Base-by-base conservation (phyloP, 106 monocot species). In the Platanthera zijinensis region DNA sequence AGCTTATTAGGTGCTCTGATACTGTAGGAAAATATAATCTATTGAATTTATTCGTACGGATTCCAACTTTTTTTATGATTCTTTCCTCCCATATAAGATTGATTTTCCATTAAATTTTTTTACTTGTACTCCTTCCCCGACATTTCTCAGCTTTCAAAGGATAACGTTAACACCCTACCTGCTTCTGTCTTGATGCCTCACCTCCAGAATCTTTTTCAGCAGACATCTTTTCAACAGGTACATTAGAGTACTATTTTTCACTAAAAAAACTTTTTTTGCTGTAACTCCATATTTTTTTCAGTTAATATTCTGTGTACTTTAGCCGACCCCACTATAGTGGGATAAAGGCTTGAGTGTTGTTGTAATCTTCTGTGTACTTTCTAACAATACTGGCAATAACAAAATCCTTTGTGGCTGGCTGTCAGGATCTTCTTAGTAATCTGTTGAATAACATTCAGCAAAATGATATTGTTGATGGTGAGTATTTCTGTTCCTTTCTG, bases 151-250 rank as follows among this genome's bases (percentile, higher is more conserved):
- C 47, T 77, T 3, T 52, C 83, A 17, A 97, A 87, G 83, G 93
- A 92, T 78, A 57, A 88, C 54, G 76, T 47, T 66, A 90, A 84
- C 81, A 83, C 83, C 48, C 53, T 97, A 74, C 91, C 93, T 69
- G 85, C 93, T 72, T 89, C 91, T 48, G 56, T 91, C 77, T 77
- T 97, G 14, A 76, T 94, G 81, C 91, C 96, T 78, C 96, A 97
- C 50, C 96, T 97, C 81, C 89, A 97, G 72, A 93, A 94, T 85
- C 86, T 97, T 80, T 82, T 89, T 77, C 89, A 89, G 51, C 96
- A 93, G 77, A 88, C 91, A 70, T 89, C 89, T 56, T 94, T 97
- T 84, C 96, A 97, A 78, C 93, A 91, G 78, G 96, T 97, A 83
- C 13, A 72, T 46, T 8, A 72, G 1, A 63, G 46, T 32, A 9